phyloP scores from a whole-genome alignment of 2,329 filamentous ascomycete species.

The Thermomyces lanuginosus region DNA sequence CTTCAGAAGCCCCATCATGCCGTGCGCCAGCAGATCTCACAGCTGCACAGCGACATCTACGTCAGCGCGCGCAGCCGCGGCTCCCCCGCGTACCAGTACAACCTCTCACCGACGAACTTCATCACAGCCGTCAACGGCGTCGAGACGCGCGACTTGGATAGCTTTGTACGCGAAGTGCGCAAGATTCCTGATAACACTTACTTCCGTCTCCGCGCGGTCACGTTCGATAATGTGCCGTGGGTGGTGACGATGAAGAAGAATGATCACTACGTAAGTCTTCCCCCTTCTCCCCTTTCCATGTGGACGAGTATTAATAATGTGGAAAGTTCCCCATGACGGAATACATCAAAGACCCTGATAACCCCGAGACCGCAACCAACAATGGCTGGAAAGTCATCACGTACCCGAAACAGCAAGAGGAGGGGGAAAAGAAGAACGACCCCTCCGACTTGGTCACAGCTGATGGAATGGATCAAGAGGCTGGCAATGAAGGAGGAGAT shows the following conservation, averaged over 20 bases:
- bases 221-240: conserved; percentile 96
- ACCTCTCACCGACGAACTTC: conserved; percentile 90
- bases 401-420: conserved; percentile 32
- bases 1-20: conserved; percentile 89
- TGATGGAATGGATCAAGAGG: conserved; percentile 31
- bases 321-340: conserved; percentile 47
- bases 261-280: conserved; percentile 58
- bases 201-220: conserved; percentile 92
- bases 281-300: neutral
- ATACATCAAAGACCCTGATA: conserved; percentile 49
- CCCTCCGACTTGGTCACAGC: too few species aligned
- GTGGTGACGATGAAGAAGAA: conserved; percentile 99
- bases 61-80: conserved; percentile 68
- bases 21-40: conserved; percentile 91
- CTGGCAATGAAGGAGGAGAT: conserved; percentile 20
- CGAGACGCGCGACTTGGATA: conserved; percentile 62
- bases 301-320: conserved; percentile 6
- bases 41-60: conserved; percentile 91
- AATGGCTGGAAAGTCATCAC: conserved; percentile 43
- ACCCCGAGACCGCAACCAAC: conserved; percentile 23
- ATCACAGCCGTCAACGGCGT: conserved; percentile 89
- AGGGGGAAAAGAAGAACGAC: conserved; percentile 23
- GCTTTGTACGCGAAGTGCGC: conserved; percentile 65
- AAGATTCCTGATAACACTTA: conserved; percentile 95
- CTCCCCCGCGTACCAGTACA: conserved; percentile 75